These are phyloP conservation scores for Aspergillus tamarii DNA, from an alignment of 2,329 filamentous ascomycete genomes.

Conservation along the genomic window DNA sequence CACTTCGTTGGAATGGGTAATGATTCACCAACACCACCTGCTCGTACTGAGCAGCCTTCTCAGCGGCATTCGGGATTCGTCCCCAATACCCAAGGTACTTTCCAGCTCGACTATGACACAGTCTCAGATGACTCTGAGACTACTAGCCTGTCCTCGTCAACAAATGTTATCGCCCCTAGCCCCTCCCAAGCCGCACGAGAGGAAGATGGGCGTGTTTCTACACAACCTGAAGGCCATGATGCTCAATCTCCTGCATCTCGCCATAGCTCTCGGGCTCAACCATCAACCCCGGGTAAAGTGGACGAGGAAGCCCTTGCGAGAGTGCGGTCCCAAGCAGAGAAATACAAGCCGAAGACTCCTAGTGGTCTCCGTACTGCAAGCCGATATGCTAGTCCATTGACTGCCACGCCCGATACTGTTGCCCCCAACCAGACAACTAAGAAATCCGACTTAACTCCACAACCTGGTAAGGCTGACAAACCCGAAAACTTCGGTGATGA, in stretches of 20 bases:
- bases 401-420: constrained; percentile 20
- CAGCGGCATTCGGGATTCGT: constrained; percentile 25
- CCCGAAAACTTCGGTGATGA: constrained; percentile 27
- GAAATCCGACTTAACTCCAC: neutral
- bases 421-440: constrained; percentile 4
- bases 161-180: constrained; percentile 11
- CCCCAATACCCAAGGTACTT: constrained; percentile 30
- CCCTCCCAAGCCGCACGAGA: neutral
- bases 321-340: constrained; percentile 41
- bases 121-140: constrained; percentile 30
- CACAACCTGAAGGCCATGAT: constrained; percentile 13
- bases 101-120: constrained; percentile 35
- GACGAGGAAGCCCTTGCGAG: constrained; percentile 38
- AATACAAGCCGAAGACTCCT: constrained; percentile 48
- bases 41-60: constrained; percentile 9
- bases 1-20: constrained; percentile 28
- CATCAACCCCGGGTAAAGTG: constrained; percentile 25
- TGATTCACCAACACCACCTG: constrained; percentile 19
- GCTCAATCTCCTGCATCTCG: constrained; percentile 17
- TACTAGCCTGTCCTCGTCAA: constrained; percentile 18
- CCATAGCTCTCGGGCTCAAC: constrained; percentile 18
- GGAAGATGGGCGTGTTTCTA: constrained; percentile 11
- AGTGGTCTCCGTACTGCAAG: constrained; percentile 45
- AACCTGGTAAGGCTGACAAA: neutral
- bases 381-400: constrained; percentile 30